phyloP scores from a whole-genome alignment of 2,329 filamentous ascomycete genomes.

The Pezicula carpinea region DNA sequence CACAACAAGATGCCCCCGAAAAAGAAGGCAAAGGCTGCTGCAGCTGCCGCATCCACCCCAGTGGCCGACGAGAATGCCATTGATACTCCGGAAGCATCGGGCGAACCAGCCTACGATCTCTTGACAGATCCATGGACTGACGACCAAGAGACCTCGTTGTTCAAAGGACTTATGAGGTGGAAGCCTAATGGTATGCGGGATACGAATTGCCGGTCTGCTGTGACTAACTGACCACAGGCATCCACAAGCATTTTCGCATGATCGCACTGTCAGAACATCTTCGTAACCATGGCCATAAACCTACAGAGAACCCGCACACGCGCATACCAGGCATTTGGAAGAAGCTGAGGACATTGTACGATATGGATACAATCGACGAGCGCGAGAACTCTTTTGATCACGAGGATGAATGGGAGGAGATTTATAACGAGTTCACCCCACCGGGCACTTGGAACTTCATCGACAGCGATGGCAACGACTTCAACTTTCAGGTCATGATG shows the following conservation, averaged over 20 bases:
- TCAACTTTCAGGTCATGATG: conserved; percentile 27
- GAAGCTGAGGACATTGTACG: conserved; percentile 79
- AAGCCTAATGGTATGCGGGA: conserved; percentile 79
- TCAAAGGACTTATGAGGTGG: conserved; percentile 89
- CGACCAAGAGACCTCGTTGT: conserved; percentile 87
- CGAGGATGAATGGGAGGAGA: conserved; percentile 49
- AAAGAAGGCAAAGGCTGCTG: conserved; percentile 57
- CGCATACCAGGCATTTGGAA: conserved; percentile 88
- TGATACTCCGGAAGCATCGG: conserved; percentile 37
- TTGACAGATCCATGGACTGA: conserved; percentile 83
- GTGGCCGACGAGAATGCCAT: conserved; percentile 54
- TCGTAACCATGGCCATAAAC: conserved; percentile 74
- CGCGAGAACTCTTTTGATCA: conserved; percentile 56
- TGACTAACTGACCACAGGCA: conserved; percentile 46
- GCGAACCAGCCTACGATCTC: conserved; percentile 40
- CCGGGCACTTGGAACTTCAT: conserved; percentile 30
- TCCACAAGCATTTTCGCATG: conserved; percentile 94
- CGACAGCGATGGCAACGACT: conserved; percentile 15
- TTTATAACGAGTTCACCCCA: conserved; percentile 63
- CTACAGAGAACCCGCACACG: conserved; percentile 69
- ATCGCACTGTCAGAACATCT: conserved; percentile 78
- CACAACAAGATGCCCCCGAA: conserved; percentile 58
- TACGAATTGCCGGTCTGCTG: conserved; percentile 3
- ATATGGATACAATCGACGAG: conserved; percentile 81
- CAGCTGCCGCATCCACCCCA: conserved; percentile 53